Evolutionary conservation across 306 rosid genomes (phyloP).

Genomic region (Quillaja saponaria): DNA sequence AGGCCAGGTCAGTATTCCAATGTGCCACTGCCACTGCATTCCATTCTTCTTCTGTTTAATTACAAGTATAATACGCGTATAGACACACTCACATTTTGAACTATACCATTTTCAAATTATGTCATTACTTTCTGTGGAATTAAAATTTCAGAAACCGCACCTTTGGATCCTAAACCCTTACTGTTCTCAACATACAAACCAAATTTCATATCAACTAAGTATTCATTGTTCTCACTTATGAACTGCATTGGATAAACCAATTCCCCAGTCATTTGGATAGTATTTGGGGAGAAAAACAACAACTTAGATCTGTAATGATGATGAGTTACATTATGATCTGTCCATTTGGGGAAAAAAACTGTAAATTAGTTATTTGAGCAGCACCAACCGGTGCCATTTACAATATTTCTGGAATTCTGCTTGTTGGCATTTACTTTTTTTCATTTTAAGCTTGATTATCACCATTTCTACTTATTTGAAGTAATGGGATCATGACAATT

Average conservation of each 20-base stretch:
- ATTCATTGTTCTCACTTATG: not conserved
- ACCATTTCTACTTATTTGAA: slow-evolving; percentile 23
- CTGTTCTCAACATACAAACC: not conserved
- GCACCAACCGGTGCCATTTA: slow-evolving; percentile 4
- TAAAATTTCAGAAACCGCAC: too few species aligned
- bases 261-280: not conserved
- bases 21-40: not conserved
- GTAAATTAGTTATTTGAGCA: slow-evolving; percentile 17
- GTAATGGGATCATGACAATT: not conserved
- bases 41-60: slow-evolving; percentile 1
- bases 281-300: not conserved
- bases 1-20: slow-evolving; percentile 63
- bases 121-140: too few species aligned
- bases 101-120: not conserved
- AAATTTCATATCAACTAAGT: slow-evolving; percentile 4
- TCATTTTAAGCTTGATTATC: slow-evolving; percentile 4
- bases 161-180: not conserved
- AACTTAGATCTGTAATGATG: slow-evolving; percentile 1
- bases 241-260: not conserved
- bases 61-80: not conserved
- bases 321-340: not conserved
- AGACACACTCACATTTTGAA: slow-evolving; percentile 1
- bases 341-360: slow-evolving; percentile 11
- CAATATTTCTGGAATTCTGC: slow-evolving; percentile 6
- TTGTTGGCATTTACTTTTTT: slow-evolving; percentile 2